Evolutionary conservation across 148 eudicot species (phyloP).

Genomic region (Rhododendron kiyosumense): DNA sequence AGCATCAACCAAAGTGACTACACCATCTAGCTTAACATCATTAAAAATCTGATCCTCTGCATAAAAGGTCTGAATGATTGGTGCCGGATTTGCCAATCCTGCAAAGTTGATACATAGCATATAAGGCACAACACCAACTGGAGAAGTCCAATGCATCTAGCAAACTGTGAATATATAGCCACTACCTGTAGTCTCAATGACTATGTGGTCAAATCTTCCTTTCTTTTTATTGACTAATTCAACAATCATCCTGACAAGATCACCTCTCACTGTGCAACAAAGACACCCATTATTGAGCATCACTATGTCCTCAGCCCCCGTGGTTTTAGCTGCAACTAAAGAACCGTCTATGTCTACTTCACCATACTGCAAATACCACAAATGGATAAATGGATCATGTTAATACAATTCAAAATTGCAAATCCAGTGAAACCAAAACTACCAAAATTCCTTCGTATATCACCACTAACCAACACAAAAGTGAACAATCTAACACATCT

Average conservation of each 20-base stretch:
- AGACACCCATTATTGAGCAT: conserved; percentile 98
- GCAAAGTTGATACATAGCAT: conserved; percentile 14
- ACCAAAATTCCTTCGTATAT: background rate
- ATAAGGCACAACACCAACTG: background rate
- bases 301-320: conserved; percentile 90
- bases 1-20: conserved; percentile 95
- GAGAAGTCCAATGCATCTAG: background rate
- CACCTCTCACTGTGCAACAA: conserved; percentile 98
- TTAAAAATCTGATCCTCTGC: conserved; percentile 87
- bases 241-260: conserved; percentile 91
- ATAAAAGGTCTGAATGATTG: conserved; percentile 97
- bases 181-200: conserved; percentile 94
- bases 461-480: background rate
- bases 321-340: conserved; percentile 87
- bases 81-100: conserved; percentile 99
- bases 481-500: background rate
- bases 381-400: background rate
- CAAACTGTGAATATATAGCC: background rate
- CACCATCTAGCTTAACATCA: conserved; percentile 91
- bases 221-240: conserved; percentile 76
- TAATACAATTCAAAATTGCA: background rate
- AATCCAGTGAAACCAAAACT: background rate
- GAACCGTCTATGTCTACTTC: conserved; percentile 97
- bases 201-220: conserved; percentile 93
- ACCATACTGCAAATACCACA: conserved; percentile 65